Evolutionary conservation across 495 filamentous ascomycete genomes (phyloP), one percentile per base, ranked within the genome.

Genomic region (Penicillium arizonense): DNA sequence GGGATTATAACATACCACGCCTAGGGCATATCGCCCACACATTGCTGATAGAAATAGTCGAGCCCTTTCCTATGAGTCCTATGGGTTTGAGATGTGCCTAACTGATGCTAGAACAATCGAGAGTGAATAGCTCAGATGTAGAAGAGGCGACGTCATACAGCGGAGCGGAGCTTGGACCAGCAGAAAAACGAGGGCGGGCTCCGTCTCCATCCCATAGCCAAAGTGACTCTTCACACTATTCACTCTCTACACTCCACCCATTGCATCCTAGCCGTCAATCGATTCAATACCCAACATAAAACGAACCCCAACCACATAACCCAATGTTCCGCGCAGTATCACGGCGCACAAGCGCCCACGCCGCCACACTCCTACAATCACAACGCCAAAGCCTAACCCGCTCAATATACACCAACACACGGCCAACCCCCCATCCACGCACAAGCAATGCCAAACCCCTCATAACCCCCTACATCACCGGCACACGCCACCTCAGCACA

Each of bases 1-100:
- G 23, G 38, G 8, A 32, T 18, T 9, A 38, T 24, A 12, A 78
- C 84, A 36, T 77, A 93, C 89, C 74, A 93, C 73, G 18, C 85
- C 82, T 42, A 96, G 64, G n/a, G 85, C 84, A 64, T 95, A 96
- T 50, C 91, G 80, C 8, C 91, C 91, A 65, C 91, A 96, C 91
- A 96, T 96, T 10, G 26, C 72, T 36, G 26, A 47, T 7, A 13
- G 28, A 13, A 47, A 9, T 44, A n/a, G 36, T 2, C 1, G 18
- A 18, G 18, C 18, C 18, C 18, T 18, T 18, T 18, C 18, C 18
- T 18, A 18, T 18, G 18, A 18, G 18, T 18, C 18, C 18, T 18
- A 18, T 12, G 24, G 23, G 20, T 3, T 5, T 7, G 12, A 3
- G 2, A 1, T 5, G 6, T 24, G 3, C 16, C 9, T 33, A n/a